Percentiles rank a stretch among this genome's conserved stretches.
Conservation (phyloP, 257 asterid genomes). For the Nicotiana noctiflora region DNA sequence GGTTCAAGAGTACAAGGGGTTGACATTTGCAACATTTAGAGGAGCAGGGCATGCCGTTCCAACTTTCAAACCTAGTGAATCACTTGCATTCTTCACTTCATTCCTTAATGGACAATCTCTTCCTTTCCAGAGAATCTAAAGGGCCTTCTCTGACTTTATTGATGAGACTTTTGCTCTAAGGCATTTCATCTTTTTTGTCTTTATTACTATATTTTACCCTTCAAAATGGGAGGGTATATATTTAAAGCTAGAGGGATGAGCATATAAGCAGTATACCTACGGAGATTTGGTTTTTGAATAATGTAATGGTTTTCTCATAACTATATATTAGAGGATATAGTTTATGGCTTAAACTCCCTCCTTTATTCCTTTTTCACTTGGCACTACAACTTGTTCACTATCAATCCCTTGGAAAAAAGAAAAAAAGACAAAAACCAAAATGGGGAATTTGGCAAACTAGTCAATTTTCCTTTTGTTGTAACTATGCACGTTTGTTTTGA, state of each 20-base stretch:
- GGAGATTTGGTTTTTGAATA: background rate
- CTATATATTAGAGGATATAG: background rate
- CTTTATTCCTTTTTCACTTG: background rate
- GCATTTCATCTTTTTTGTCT: background rate
- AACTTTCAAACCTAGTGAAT: constrained; percentile 69
- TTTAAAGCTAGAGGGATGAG: background rate
- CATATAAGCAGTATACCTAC: background rate
- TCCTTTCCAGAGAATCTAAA: constrained; percentile 35
- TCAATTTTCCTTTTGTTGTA: too few relatives aligned
- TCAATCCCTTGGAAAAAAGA: too few relatives aligned
- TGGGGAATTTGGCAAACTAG: too few relatives aligned
- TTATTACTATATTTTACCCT: background rate
- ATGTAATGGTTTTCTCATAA: too few relatives aligned
- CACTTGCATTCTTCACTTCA: constrained; percentile 65
- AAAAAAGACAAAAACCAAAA: background rate
- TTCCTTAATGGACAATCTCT: constrained; percentile 61
- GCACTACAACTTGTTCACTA: background rate
- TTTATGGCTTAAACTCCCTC: background rate
- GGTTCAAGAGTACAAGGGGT: constrained; percentile 76
- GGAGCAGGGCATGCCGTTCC: constrained; percentile 99
- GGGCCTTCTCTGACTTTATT: background rate
- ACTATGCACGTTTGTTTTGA: too few relatives aligned
- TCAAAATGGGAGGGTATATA: background rate
- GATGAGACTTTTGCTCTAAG: background rate
- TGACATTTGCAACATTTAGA: constrained; percentile 81